Base-by-base conservation (phyloP, 2,329 filamentous ascomycete genomes). In the Coleophoma cylindrospora region DNA sequence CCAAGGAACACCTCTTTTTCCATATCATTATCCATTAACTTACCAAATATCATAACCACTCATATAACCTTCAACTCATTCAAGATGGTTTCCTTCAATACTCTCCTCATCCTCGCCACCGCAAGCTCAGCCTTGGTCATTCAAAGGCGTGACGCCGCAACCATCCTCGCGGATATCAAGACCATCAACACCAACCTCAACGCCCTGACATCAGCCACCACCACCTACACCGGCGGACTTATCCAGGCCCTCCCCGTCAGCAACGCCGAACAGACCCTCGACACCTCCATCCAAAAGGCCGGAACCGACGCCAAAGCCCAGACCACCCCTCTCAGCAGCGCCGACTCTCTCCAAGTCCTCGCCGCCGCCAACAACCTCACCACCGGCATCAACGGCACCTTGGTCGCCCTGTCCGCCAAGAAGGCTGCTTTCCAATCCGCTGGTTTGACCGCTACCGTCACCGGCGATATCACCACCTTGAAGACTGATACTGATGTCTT, bases 121-220 rank as follows among this genome's bases (percentile, higher is more conserved):
- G 47, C 54, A 34, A 49, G 50, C 12, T 43, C 52, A 38, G 52
- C 56, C 9, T 44, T 50, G 21, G 38, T 45, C 40, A 45, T 58
- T 12, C 36, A 34, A 12, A 53, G 51, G 32, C 50, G 52, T 48
- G 48, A 54, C 32, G 32, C 43, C 1, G 40, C 13, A 22, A 53
- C 47, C 3, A 50, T 57, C 21, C 49, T 54, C 9, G 40, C 19
- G 19, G 53, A 57, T 33, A 54, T 57, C 15, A 27, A 70, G 37
- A 73, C 71, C 8, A 69, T 75, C 57, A 70, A 73, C 27, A 64
- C 64, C 36, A 74, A 74, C 54, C 61, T 65, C 43, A 73, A 70
- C 51, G 72, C 73, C 15, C 75, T 73, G 45, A 74, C 74, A 60
- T 58, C 65, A 12, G 73, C 74, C 32, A 73, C 72, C 19, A 60